Base-by-base conservation (phyloP, 306 rosid species). In the Phaseolus lunatus region DNA sequence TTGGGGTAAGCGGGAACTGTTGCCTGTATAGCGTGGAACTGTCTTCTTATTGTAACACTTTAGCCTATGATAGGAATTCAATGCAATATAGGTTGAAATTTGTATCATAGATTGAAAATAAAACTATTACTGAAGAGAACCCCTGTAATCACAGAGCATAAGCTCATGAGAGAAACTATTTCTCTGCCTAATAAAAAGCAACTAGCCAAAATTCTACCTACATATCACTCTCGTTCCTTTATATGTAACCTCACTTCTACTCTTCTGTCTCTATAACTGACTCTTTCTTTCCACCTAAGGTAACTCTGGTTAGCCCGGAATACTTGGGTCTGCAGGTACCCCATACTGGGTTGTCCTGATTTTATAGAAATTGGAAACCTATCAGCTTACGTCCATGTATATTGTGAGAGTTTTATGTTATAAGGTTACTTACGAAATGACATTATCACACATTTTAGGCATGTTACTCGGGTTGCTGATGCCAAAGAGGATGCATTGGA, bases 381-480 rank as follows among this genome's bases (percentile, higher is more conserved):
- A 37, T 39, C 13, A 39, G 61, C 41, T 72, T 24, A 9, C 24
- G 41, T 50, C n/a, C 49, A 2, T 41, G 15, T 12, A 9, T 27
- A 23, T 19, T 69, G 24, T 75, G 43, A n/a, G 59, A 63, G 56
- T 76, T 76, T 66, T 72, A 39, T 59, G 33, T 39, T 78, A 41
- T 49, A 39, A 27, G 26, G 19, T 79, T 75, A 59, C 69, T 19
- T 66, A 7, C 20, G 49, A 22, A 67, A 35, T 80, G 61, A 26
- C 39, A 35, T 31, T 82, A 12, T 64, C 85, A 57, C 22, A 4
- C 43, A 13, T 70, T 14, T 12, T 70, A 95, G 99, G 96, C 97
- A 95, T 82, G 97, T 95, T 67, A 86, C 86, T 43, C 96, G 99
- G 8, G 94, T 92, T 80, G 99, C 99, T 71, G 89, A 92, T 79